phyloP scores from a whole-genome alignment of 2,329 filamentous ascomycete species.

The Anthostomella pinea region DNA sequence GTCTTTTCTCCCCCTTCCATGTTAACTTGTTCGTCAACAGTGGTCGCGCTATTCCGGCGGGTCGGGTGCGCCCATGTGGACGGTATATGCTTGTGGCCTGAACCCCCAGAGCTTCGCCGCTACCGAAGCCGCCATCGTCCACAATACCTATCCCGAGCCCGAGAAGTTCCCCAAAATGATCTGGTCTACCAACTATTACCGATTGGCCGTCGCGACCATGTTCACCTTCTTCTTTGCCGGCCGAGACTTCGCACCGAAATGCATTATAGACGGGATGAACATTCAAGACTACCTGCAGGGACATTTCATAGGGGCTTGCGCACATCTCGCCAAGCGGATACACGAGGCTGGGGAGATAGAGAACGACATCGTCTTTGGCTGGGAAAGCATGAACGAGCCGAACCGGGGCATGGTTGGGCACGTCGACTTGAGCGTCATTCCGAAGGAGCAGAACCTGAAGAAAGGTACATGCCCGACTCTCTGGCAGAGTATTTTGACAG shows the following conservation, averaged over 20 bases:
- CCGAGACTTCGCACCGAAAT: constrained; percentile 89
- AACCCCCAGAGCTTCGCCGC: constrained; percentile 81
- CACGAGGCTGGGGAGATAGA: constrained; percentile 87
- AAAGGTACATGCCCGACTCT: constrained; percentile 91
- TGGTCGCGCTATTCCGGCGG: constrained; percentile 95
- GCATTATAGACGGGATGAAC: constrained; percentile 89
- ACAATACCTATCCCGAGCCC: constrained; percentile 87
- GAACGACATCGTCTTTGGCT: constrained; percentile 84
- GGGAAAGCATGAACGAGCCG: constrained; percentile 96
- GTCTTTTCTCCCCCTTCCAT: constrained; percentile 1
- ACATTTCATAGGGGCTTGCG: constrained; percentile 79
- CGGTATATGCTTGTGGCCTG: constrained; percentile 87
- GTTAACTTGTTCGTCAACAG: constrained; percentile 39
- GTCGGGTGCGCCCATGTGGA: constrained; percentile 97
- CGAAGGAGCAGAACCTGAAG: constrained; percentile 82
- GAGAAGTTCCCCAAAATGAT: constrained; percentile 96
- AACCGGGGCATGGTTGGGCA: constrained; percentile 84
- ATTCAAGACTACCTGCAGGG: constrained; percentile 93
- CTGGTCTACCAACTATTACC: constrained; percentile 95
- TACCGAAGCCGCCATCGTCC: constrained; percentile 89
- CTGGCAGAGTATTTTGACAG: constrained; percentile 89
- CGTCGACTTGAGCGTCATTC: constrained; percentile 76
- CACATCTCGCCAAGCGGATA: constrained; percentile 78
- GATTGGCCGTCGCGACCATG: constrained; percentile 82
- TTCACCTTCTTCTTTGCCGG: constrained; percentile 95